These are phyloP conservation scores for Vicia faba DNA, from an alignment of 306 rosid genomes.

Conservation along the genomic window DNA sequence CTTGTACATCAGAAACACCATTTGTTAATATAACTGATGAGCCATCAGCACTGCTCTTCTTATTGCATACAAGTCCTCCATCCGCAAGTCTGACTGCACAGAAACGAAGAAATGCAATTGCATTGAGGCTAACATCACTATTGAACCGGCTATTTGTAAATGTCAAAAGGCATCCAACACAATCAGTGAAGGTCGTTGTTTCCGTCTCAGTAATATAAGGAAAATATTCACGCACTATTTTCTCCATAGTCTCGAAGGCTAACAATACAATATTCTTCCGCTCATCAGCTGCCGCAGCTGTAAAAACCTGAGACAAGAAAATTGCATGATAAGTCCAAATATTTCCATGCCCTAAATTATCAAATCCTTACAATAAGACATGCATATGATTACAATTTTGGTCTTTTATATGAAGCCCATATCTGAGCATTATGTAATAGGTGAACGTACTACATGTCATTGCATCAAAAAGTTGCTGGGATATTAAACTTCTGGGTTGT, in stretches of 20 bases:
- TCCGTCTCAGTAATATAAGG: conserved; percentile 99
- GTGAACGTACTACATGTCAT: conserved; percentile 21
- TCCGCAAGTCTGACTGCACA: conserved; percentile 99
- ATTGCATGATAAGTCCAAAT: conserved; percentile 41
- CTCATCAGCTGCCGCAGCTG: conserved; percentile 96
- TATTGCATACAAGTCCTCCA: conserved; percentile 87
- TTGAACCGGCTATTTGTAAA: conserved; percentile 96
- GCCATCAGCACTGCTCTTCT: conserved; percentile 53
- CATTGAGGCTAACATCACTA: conserved; percentile 98
- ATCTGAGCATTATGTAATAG: conserved; percentile 26
- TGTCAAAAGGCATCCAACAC: conserved; percentile 92
- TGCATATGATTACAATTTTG: conserved; percentile 18
- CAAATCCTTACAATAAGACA: conserved; percentile 25
- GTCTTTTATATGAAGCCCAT: conserved; percentile 16
- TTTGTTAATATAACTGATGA: conserved; percentile 46
- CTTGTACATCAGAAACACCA: conserved; percentile 47
- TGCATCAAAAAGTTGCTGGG: conserved; percentile 28
- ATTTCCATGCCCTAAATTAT: conserved; percentile 22
- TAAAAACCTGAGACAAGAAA: conserved; percentile 77
- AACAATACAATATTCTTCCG: conserved; percentile 85
- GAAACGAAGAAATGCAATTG: conserved; percentile 97
- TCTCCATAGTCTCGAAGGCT: conserved; percentile 99
- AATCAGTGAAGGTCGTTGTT: conserved; percentile 88
- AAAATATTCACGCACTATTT: conserved; percentile 94
- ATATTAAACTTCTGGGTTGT: conserved; percentile 17